Percentiles rank a stretch among this genome's conserved stretches.
Evolutionary conservation across 257 asterid genomes (phyloP).

Genomic region (Nicotiana paniculata): DNA sequence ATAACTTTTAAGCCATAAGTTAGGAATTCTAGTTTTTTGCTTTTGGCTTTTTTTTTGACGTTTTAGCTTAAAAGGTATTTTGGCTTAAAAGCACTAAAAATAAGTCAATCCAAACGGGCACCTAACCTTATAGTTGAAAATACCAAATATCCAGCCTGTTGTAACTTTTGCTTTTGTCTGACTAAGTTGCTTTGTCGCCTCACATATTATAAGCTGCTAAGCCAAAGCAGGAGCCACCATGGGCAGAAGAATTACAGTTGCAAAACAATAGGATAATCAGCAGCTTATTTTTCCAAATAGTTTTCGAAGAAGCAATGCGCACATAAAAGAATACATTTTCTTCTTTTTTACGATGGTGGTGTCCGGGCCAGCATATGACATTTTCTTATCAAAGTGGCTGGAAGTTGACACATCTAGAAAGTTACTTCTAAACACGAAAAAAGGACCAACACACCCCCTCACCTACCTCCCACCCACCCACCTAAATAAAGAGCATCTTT

Average conservation of each 20-base stretch:
- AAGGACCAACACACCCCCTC: too few relatives aligned
- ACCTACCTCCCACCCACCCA: not conserved
- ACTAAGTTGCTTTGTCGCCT: not conserved
- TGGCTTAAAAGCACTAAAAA: too few relatives aligned
- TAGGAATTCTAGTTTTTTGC: too few relatives aligned
- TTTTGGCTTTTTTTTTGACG: too few relatives aligned
- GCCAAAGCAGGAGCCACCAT: not conserved
- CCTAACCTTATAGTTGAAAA: not conserved
- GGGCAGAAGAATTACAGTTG: not conserved
- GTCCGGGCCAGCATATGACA: not conserved
- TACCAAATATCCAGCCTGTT: not conserved
- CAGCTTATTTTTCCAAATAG: not conserved
- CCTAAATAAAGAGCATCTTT: not conserved
- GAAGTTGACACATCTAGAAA: not conserved
- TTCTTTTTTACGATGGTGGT: not conserved
- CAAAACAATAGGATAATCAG: not conserved
- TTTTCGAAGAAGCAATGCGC: not conserved
- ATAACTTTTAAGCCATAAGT: too few relatives aligned
- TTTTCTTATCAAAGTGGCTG: not conserved
- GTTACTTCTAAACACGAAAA: not conserved
- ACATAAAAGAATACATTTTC: not conserved
- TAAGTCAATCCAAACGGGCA: too few relatives aligned
- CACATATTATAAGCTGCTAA: not conserved
- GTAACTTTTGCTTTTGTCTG: not conserved
- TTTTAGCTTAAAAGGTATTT: too few relatives aligned